phyloP scores from a whole-genome alignment of 2,329 filamentous ascomycete genomes.

The Colletotrichum theobromicola region DNA sequence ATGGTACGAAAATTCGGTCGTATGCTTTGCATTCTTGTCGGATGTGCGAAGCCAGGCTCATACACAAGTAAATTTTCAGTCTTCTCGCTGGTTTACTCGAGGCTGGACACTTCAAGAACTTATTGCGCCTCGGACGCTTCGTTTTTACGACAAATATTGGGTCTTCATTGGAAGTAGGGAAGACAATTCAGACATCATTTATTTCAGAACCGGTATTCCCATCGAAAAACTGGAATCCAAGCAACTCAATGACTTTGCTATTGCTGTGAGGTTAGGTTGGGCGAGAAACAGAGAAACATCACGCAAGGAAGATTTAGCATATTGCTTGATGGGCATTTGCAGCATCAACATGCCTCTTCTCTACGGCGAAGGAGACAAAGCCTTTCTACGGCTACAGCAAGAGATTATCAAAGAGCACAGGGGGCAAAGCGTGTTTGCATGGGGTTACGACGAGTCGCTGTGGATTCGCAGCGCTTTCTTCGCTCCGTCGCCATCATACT shows the following conservation, averaged over 20 bases:
- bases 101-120: slow-evolving; percentile 20
- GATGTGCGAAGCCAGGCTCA: too few species aligned
- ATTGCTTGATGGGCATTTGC: slow-evolving; percentile 32
- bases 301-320: slow-evolving; percentile 28
- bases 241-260: not conserved
- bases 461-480: not conserved
- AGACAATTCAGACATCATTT: slow-evolving; percentile 15
- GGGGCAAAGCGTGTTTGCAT: slow-evolving; percentile 19
- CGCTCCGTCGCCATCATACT: not conserved
- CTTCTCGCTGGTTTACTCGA: not conserved
- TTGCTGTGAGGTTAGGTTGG: slow-evolving; percentile 31
- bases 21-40: slow-evolving; percentile 37
- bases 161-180: too few species aligned
- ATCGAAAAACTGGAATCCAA: too few species aligned
- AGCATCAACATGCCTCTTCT: slow-evolving; percentile 29
- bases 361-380: slow-evolving; percentile 31
- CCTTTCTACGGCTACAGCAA: slow-evolving; percentile 28
- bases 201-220: slow-evolving; percentile 35
- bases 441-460: not conserved
- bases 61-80: too few species aligned
- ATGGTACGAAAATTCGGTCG: slow-evolving; percentile 36
- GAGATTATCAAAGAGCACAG: slow-evolving; percentile 24
- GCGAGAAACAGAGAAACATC: slow-evolving; percentile 27
- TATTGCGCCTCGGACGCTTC: slow-evolving; percentile 22
- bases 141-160: slow-evolving; percentile 26